Evolutionary conservation across 441 rosid species (phyloP).

Genomic region (Gossypium laxum): DNA sequence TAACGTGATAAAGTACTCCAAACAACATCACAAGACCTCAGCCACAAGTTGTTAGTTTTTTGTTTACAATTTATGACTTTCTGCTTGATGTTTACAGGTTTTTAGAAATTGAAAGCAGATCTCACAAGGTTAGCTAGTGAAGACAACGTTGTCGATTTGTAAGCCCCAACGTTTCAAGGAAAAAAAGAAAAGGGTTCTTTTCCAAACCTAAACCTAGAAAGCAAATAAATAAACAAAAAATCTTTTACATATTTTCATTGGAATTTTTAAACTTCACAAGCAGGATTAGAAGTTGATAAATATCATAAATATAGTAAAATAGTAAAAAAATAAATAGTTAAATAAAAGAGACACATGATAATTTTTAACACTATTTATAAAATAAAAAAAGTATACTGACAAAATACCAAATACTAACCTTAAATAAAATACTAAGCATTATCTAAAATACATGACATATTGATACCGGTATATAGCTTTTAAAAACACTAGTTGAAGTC

Average conservation of each 20-base stretch:
- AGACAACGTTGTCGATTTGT: not conserved
- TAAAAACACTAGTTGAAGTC: too few species aligned
- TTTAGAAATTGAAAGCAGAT: not conserved
- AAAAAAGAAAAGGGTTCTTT: constrained; percentile 4
- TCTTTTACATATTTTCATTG: too few species aligned
- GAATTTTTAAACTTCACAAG: too few species aligned
- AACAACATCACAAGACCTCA: not conserved
- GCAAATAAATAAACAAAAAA: not conserved
- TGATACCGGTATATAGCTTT: not conserved
- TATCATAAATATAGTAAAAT: too few species aligned
- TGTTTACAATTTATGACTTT: not conserved
- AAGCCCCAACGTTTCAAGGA: not conserved
- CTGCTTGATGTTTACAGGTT: constrained; percentile 10
- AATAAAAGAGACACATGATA: too few species aligned
- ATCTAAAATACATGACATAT: constrained; percentile 1
- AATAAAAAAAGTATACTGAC: too few species aligned
- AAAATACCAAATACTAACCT: too few species aligned
- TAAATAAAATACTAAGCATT: not conserved
- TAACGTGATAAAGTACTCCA: not conserved
- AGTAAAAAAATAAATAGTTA: too few species aligned
- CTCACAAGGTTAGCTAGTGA: not conserved
- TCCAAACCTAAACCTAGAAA: constrained; percentile 9
- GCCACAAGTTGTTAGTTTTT: not conserved
- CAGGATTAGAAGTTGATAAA: too few species aligned
- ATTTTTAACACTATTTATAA: too few species aligned